phyloP scores from a whole-genome alignment of 2,329 filamentous ascomycete genomes.

The Amphichorda felina region DNA sequence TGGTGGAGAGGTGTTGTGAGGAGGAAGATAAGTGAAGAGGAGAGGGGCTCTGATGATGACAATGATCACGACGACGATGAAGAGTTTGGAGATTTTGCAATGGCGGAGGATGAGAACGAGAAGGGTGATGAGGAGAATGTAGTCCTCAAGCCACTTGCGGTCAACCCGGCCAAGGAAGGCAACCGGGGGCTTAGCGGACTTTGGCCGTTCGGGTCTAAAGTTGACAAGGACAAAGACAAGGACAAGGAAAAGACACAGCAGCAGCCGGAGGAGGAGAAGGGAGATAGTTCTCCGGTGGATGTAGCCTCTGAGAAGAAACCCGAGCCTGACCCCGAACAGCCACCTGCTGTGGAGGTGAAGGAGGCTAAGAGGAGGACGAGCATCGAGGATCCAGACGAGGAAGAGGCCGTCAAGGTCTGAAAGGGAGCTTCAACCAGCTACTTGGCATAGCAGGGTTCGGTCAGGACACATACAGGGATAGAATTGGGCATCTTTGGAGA shows the following conservation, averaged over 20 bases:
- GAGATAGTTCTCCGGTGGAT: not conserved
- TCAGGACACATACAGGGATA: no score
- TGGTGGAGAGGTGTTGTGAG: conserved; percentile 35
- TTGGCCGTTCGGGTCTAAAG: conserved; percentile 42
- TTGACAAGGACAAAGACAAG: conserved; percentile 12
- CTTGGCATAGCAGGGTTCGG: no score
- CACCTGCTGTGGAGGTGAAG: conserved; percentile 33
- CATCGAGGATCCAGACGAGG: conserved; percentile 47
- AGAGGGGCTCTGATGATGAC: conserved; percentile 35
- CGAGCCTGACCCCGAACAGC: not conserved
- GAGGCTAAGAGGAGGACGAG: conserved; percentile 43
- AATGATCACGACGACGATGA: conserved; percentile 48
- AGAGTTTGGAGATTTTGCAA: conserved; percentile 58
- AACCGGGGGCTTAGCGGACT: conserved; percentile 36
- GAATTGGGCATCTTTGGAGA: no score
- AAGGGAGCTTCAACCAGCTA: no score
- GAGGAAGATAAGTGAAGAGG: conserved; percentile 26
- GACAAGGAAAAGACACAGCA: conserved; percentile 16
- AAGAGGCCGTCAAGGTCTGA: conserved; percentile 25
- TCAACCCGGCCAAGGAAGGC: conserved; percentile 34
- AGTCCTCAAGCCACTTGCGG: conserved; percentile 41
- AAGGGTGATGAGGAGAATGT: conserved; percentile 23
- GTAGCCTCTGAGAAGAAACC: not conserved
- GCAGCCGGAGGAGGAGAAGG: not conserved
- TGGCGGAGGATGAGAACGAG: conserved; percentile 38